Evolutionary conservation across 805 yeast species (phyloP).

Genomic region (Metschnikowia amazonensis): DNA sequence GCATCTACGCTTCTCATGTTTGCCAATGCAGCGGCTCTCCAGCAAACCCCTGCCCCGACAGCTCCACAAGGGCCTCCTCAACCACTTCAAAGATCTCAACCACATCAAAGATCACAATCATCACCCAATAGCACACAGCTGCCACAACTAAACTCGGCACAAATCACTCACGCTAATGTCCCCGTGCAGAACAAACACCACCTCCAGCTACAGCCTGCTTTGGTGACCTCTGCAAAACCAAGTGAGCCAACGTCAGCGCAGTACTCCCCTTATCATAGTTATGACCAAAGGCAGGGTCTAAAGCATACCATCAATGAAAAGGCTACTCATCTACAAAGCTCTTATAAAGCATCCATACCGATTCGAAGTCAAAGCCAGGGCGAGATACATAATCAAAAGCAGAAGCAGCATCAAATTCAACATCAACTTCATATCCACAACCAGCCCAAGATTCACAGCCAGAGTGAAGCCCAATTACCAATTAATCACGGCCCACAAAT

Average conservation of each 20-base stretch:
- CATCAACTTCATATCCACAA: neutral
- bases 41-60: constrained; percentile 22
- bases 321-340: neutral
- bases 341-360: neutral
- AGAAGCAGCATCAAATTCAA: neutral
- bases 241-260: neutral
- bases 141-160: neutral
- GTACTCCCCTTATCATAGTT: neutral
- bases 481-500: neutral
- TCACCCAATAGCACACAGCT: neutral
- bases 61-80: neutral
- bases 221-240: neutral
- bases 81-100: neutral
- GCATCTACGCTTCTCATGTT: constrained; percentile 61
- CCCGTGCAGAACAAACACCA: neutral
- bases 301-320: neutral
- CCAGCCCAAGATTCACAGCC: neutral
- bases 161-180: neutral
- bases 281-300: neutral
- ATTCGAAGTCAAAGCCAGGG: neutral
- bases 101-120: neutral
- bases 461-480: neutral
- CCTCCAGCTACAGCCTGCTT: neutral
- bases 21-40: constrained; percentile 51
- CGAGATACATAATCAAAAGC: neutral